Percentiles rank a stretch among this genome's conserved stretches.
These are phyloP conservation scores for Hippophae tibetana DNA, from an alignment of 306 rosid species.

Conservation along the genomic window DNA sequence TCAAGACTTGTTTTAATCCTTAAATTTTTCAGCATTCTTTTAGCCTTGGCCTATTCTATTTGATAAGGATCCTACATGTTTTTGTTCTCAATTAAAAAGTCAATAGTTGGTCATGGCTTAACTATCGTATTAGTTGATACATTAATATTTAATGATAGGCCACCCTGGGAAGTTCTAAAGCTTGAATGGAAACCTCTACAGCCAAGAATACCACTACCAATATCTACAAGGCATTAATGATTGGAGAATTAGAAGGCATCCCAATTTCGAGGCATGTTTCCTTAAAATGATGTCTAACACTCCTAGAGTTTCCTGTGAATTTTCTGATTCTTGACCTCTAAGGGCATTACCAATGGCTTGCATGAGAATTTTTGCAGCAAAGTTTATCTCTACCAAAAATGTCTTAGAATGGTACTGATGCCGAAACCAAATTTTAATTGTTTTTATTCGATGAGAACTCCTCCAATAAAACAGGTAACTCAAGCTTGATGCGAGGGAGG, in stretches of 20 bases:
- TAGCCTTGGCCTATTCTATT: too few species aligned
- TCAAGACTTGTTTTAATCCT: too few species aligned
- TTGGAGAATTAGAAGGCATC: constrained; percentile 84
- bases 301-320: constrained; percentile 73
- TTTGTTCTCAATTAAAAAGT: too few species aligned
- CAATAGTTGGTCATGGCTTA: too few species aligned
- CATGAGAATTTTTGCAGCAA: constrained; percentile 62
- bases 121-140: too few species aligned
- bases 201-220: too few species aligned
- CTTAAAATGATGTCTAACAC: constrained; percentile 75
- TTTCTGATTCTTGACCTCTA: constrained; percentile 73
- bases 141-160: too few species aligned
- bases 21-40: too few species aligned
- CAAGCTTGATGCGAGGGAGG: constrained; percentile 70
- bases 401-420: constrained; percentile 54
- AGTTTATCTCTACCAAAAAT: constrained; percentile 65
- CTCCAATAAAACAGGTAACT: constrained; percentile 71
- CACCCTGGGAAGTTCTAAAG: too few species aligned
- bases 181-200: too few species aligned
- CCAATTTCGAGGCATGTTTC: constrained; percentile 98
- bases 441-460: constrained; percentile 49
- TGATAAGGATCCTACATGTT: too few species aligned
- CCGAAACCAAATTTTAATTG: constrained; percentile 51
- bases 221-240: constrained; percentile 19
- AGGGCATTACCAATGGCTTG: constrained; percentile 29